A percentile compares a stretch with the other conserved stretches of the same genome.
Conservation (phyloP, 2,329 filamentous ascomycete species). For the Lasiodiplodia sp. region DNA sequence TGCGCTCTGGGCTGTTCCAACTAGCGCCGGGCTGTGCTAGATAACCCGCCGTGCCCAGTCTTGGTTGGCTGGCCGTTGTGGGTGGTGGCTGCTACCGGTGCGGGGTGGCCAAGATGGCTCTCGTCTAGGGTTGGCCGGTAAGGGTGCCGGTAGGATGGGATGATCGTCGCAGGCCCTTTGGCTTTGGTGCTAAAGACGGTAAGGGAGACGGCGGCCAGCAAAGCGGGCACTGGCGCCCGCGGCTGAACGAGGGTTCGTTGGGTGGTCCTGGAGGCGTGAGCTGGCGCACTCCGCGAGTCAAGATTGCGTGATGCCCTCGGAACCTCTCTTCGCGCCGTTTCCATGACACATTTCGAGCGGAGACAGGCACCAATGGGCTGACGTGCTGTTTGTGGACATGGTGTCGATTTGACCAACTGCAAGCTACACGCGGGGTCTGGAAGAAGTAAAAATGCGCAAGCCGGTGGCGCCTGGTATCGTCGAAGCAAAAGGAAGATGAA, state of each 20-base stretch:
- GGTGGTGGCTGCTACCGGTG: constrained; percentile 1
- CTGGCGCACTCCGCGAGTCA: constrained; percentile 23
- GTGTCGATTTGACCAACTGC: not conserved
- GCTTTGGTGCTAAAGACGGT: not conserved
- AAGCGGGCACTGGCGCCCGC: not conserved
- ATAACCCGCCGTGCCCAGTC: not conserved
- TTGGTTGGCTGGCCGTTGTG: constrained; percentile 3
- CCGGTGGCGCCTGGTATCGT: constrained; percentile 26
- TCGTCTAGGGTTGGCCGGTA: constrained; percentile 18
- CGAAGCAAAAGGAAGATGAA: not conserved
- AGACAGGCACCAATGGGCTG: not conserved
- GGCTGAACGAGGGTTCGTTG: not conserved
- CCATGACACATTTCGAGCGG: constrained; percentile 2
- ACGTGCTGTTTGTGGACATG: not conserved
- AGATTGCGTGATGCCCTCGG: constrained; percentile 11
- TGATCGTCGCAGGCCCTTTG: constrained; percentile 2
- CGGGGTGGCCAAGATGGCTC: constrained; percentile 17
- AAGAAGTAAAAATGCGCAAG: constrained; percentile 12
- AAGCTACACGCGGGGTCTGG: not conserved
- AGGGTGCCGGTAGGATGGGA: constrained; percentile 11
- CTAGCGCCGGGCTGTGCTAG: constrained; percentile 2
- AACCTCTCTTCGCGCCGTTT: not conserved
- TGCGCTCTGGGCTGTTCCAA: constrained; percentile 4
- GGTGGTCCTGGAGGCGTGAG: constrained; percentile 5
- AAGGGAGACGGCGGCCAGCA: not conserved